Evolutionary conservation across 192 early-diverging fungal species (phyloP).

Genomic region (Coemansia sp.): DNA sequence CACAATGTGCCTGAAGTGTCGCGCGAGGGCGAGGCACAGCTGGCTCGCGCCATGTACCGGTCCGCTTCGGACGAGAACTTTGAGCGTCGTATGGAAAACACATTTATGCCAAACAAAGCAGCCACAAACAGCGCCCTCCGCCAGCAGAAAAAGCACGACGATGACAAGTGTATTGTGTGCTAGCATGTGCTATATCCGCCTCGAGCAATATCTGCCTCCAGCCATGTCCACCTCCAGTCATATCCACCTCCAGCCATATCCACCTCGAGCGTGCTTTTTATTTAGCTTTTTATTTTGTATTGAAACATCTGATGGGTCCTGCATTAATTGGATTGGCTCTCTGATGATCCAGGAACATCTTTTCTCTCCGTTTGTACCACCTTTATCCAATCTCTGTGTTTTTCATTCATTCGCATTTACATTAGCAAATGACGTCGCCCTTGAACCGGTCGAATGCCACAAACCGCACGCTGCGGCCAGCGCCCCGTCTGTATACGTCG

Average conservation of each 20-base stretch:
- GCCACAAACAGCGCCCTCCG: conserved; percentile 1
- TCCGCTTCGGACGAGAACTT: conserved; percentile 29
- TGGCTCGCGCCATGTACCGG: conserved; percentile 15
- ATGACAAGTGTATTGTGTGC: conserved; percentile 19
- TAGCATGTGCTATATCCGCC: neutral
- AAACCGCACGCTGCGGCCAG: conserved; percentile 18
- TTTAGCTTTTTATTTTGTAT: conserved; percentile 1
- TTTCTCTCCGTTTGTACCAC: neutral
- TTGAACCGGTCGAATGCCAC: conserved; percentile 56
- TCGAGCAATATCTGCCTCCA: neutral
- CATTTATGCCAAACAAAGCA: conserved; percentile 26
- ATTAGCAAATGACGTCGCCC: conserved; percentile 38
- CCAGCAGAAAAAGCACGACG: conserved; percentile 1
- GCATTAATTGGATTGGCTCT: conserved; percentile 1
- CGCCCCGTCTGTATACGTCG: conserved; percentile 36
- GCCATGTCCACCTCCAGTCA: neutral
- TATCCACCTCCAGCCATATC: neutral
- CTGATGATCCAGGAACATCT: neutral
- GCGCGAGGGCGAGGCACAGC: conserved; percentile 4
- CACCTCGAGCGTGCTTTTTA: conserved; percentile 3
- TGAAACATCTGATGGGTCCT: neutral
- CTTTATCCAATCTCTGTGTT: neutral
- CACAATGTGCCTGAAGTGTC: conserved; percentile 40
- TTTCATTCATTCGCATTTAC: conserved; percentile 1
- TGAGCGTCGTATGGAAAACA: conserved; percentile 21